Conservation (phyloP, 306 rosid genomes). For the Senna tora region DNA sequence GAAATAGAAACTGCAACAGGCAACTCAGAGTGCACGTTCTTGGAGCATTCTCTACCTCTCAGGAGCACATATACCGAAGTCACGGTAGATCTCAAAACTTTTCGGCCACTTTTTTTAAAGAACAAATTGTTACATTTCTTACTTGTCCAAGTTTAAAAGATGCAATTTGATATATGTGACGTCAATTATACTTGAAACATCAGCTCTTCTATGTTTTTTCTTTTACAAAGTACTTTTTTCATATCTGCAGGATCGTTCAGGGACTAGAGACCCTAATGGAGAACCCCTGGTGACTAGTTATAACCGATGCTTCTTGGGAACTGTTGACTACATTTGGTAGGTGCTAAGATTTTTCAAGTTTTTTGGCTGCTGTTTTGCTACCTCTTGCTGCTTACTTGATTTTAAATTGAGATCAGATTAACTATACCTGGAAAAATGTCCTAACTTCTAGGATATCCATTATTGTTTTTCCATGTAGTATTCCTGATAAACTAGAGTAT, state of each 20-base stretch:
- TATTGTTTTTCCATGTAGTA: slow-evolving; percentile 6
- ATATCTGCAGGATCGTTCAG: slow-evolving; percentile 60
- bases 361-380: slow-evolving; percentile 31
- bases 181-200: slow-evolving; percentile 12
- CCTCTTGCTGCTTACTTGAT: slow-evolving; percentile 20
- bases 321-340: slow-evolving; percentile 96
- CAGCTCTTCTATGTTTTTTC: slow-evolving; percentile 29
- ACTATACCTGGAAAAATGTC: slow-evolving; percentile 16
- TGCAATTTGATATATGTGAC: slow-evolving; percentile 29
- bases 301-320: slow-evolving; percentile 71
- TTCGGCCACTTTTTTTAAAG: not conserved
- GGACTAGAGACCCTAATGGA: slow-evolving; percentile 76
- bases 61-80: slow-evolving; percentile 82
- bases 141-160: slow-evolving; percentile 9
- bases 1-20: slow-evolving; percentile 89
- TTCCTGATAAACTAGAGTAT: slow-evolving; percentile 15
- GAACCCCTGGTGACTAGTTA: slow-evolving; percentile 92
- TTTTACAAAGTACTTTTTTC: slow-evolving; percentile 1
- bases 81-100: slow-evolving; percentile 52
- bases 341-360: slow-evolving; percentile 32
- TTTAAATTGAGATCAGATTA: slow-evolving; percentile 20
- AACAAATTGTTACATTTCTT: slow-evolving; percentile 17
- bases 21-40: slow-evolving; percentile 59
- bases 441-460: slow-evolving; percentile 24
- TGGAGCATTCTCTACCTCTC: slow-evolving; percentile 75